Percentiles rank a stretch among this genome's conserved stretches.
Evolutionary conservation across 2,329 filamentous ascomycete species (phyloP).

Genomic region (Fulvia fulva): DNA sequence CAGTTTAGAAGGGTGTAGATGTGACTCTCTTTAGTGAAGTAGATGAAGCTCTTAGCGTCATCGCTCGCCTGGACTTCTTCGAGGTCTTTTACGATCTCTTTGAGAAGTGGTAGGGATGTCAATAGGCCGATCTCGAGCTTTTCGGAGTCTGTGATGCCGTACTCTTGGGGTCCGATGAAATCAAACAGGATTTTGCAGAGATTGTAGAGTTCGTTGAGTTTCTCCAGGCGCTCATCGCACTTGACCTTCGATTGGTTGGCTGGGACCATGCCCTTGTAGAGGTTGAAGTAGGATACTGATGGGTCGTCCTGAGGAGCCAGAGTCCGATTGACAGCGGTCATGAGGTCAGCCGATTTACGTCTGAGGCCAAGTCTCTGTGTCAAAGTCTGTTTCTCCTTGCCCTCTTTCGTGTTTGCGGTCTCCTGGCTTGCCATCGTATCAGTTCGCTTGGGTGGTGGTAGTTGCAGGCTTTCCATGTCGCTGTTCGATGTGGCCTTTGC

Average conservation of each 20-base stretch:
- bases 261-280: conserved; percentile 68
- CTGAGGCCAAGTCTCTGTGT: conserved; percentile 51
- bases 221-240: conserved; percentile 77
- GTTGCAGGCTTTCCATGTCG: conserved; percentile 12
- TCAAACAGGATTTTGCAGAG: conserved; percentile 94
- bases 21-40: conserved; percentile 98
- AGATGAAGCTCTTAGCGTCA: conserved; percentile 93
- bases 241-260: conserved; percentile 62
- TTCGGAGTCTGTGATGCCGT: conserved; percentile 90
- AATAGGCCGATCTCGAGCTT: conserved; percentile 98
- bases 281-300: conserved; percentile 75
- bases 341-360: conserved; percentile 47
- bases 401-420: conserved; percentile 10
- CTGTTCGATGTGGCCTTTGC: not conserved
- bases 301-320: conserved; percentile 35
- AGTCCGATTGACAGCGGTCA: conserved; percentile 16
- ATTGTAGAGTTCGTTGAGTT: conserved; percentile 87
- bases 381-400: conserved; percentile 28
- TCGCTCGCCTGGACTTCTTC: conserved; percentile 96
- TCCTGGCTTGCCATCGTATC: conserved; percentile 19
- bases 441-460: conserved; percentile 22
- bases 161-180: conserved; percentile 97
- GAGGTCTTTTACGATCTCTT: conserved; percentile 93
- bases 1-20: conserved; percentile 98
- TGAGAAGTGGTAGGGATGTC: conserved; percentile 86